phyloP scores from a whole-genome alignment of 768 basidiomycete genomes.

The Chiua virens region DNA sequence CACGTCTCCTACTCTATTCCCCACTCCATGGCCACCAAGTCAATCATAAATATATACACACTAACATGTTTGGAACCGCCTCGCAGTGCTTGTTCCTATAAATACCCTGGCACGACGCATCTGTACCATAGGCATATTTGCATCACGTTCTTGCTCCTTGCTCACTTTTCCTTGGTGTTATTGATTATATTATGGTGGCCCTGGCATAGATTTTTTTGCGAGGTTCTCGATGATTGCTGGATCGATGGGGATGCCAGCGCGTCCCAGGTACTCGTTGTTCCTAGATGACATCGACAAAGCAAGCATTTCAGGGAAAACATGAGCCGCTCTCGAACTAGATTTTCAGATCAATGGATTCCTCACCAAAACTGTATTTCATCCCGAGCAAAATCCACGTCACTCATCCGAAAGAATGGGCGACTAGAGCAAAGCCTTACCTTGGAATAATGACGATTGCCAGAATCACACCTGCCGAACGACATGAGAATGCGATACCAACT shows the following conservation, averaged over 20 bases:
- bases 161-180: slow-evolving; percentile 1
- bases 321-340: background rate
- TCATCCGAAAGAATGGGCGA: too few species aligned
- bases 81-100: too few species aligned
- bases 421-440: too few species aligned
- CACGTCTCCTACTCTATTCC: slow-evolving; percentile 22
- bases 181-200: slow-evolving; percentile 8
- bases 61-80: background rate
- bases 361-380: slow-evolving; percentile 58
- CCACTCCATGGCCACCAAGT: slow-evolving; percentile 21
- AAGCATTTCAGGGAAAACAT: background rate
- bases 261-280: slow-evolving; percentile 52
- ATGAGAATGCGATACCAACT: background rate
- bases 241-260: slow-evolving; percentile 43
- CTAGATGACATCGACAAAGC: slow-evolving; percentile 22
- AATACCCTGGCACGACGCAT: slow-evolving; percentile 12
- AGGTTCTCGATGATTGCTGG: slow-evolving; percentile 40
- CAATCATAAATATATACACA: slow-evolving; percentile 13
- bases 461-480: slow-evolving; percentile 67
- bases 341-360: slow-evolving; percentile 11
- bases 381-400: too few species aligned
- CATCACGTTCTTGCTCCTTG: slow-evolving; percentile 12
- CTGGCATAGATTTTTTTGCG: slow-evolving; percentile 17
- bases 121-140: slow-evolving; percentile 30
- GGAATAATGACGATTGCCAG: slow-evolving; percentile 88